Base-by-base conservation (phyloP, 1,284 basidiomycete genomes). In the Ceratobasidium sp. region DNA sequence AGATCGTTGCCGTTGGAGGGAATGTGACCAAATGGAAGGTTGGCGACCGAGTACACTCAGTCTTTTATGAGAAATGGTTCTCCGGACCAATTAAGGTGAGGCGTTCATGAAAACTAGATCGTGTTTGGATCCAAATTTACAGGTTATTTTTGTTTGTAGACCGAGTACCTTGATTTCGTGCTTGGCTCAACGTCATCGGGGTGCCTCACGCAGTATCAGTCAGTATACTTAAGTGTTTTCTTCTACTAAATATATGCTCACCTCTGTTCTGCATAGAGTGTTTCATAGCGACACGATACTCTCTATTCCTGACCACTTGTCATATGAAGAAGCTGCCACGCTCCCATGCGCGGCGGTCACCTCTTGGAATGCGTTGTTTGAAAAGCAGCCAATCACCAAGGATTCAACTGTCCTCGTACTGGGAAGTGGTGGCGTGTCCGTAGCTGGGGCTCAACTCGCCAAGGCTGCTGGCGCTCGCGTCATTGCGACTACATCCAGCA, bases 381-480 rank as follows among this genome's bases (percentile, higher is more conserved):
- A 89, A 0, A 84, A 86, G 1, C 82, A 83, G 5, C 85, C 87
- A 18, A 64, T 89, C 78, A 89, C 87, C 79, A 86, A 85, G 10
- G 88, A 88, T 5, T 87, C 89, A 77, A 84, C 83, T 23, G 88
- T 91, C 53, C 85, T 92, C 20, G 86, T 90, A 13, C 85, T 89
- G 33, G 90, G 90, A 5, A 91, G 90, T 0, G 91, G 90, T 4
- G 90, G 90, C 53, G 90, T 91, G 18, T 90, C 89, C 1, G 87
- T 89, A 39, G 87, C 89, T 81, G 88, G 84, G 40, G 81, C 88
- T 0, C 90, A 91, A 82, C 85, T 92, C 58, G 91, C 90, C 0
- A 84, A 88, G 23, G 89, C 89, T 0, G 86, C 88, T 0, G 91
- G 91, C 18, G 90, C 90, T 1, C 87, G 83, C 4, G 90, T 90